A percentile compares a stretch with the other conserved stretches of the same genome.
phyloP scores from a whole-genome alignment of 2,329 filamentous ascomycete species.

The Colletotrichum musicola region DNA sequence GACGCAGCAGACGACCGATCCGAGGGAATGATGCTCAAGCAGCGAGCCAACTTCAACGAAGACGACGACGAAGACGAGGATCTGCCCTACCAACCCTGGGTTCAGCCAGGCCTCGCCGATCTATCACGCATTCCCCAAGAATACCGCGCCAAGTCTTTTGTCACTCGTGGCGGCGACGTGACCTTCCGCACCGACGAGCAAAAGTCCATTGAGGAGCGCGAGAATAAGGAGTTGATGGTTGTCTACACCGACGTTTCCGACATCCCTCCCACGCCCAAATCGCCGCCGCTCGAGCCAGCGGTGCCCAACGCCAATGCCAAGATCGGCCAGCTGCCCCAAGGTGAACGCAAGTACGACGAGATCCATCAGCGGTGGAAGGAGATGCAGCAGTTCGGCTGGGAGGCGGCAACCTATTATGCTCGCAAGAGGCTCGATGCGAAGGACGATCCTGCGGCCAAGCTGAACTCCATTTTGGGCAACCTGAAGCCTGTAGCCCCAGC shows the following conservation, averaged over 20 bases:
- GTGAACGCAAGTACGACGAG: slow-evolving; percentile 60
- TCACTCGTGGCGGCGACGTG: slow-evolving; percentile 66
- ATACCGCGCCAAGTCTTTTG: slow-evolving; percentile 61
- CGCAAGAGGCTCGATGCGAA: slow-evolving; percentile 57
- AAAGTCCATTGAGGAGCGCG: slow-evolving; percentile 66
- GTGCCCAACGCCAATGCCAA: slow-evolving; percentile 44
- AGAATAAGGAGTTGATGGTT: slow-evolving; percentile 72
- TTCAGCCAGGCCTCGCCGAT: slow-evolving; percentile 60
- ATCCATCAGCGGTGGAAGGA: slow-evolving; percentile 64
- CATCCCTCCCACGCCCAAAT: slow-evolving; percentile 69
- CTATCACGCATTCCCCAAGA: slow-evolving; percentile 61
- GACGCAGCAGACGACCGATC: slow-evolving; percentile 80
- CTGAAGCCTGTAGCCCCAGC: slow-evolving; percentile 34
- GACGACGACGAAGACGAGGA: slow-evolving; percentile 71
- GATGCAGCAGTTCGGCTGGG: slow-evolving; percentile 56
- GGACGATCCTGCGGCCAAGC: slow-evolving; percentile 50
- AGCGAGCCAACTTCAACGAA: slow-evolving; percentile 59
- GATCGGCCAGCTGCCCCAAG: slow-evolving; percentile 52
- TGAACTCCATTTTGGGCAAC: slow-evolving; percentile 55
- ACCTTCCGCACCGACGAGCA: slow-evolving; percentile 68
- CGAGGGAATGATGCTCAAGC: slow-evolving; percentile 77
- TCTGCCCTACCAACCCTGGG: slow-evolving; percentile 65
- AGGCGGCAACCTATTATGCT: slow-evolving; percentile 57
- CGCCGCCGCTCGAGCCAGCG: slow-evolving; percentile 56
- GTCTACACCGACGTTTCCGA: slow-evolving; percentile 67